phyloP scores from a whole-genome alignment of 1,284 basidiomycete genomes.

The Schizophyllum amplum region DNA sequence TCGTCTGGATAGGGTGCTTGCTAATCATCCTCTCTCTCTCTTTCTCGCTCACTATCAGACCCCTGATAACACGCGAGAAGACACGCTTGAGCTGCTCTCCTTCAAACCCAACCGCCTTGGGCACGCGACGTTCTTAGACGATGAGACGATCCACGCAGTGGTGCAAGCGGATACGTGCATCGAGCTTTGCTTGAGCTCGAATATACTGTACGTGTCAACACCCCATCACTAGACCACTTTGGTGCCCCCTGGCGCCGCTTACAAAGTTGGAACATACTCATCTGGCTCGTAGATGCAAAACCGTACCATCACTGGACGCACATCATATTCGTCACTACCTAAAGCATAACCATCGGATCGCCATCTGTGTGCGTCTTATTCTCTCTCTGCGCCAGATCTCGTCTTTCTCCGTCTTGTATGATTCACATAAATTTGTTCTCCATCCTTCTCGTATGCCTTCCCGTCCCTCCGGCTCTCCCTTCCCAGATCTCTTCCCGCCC shows the following conservation, averaged over 20 bases:
- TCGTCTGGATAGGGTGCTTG: too few relatives aligned
- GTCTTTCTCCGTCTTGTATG: too few relatives aligned
- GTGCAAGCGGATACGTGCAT: slow-evolving; percentile 53
- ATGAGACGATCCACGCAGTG: slow-evolving; percentile 49
- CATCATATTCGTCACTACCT: slow-evolving; percentile 72
- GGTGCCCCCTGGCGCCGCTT: too few relatives aligned
- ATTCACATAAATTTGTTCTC: too few relatives aligned
- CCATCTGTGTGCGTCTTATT: slow-evolving; percentile 61
- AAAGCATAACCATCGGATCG: slow-evolving; percentile 54
- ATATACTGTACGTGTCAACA: slow-evolving; percentile 48
- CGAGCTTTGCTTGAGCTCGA: slow-evolving; percentile 79
- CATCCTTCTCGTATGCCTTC: too few relatives aligned
- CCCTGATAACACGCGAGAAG: slow-evolving; percentile 38
- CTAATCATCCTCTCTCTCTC: background rate
- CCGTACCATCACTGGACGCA: slow-evolving; percentile 50
- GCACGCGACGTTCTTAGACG: slow-evolving; percentile 75
- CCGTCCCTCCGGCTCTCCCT: too few relatives aligned
- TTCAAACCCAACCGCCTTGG: slow-evolving; percentile 65
- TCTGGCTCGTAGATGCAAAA: slow-evolving; percentile 51
- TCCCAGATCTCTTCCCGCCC: too few relatives aligned
- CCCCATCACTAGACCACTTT: too few relatives aligned
- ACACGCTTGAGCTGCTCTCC: slow-evolving; percentile 58
- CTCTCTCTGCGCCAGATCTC: too few relatives aligned
- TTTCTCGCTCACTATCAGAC: slow-evolving; percentile 33
- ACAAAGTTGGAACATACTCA: too few relatives aligned